Evolutionary conservation across 441 rosid genomes (phyloP).

Genomic region (Populus hybrid): DNA sequence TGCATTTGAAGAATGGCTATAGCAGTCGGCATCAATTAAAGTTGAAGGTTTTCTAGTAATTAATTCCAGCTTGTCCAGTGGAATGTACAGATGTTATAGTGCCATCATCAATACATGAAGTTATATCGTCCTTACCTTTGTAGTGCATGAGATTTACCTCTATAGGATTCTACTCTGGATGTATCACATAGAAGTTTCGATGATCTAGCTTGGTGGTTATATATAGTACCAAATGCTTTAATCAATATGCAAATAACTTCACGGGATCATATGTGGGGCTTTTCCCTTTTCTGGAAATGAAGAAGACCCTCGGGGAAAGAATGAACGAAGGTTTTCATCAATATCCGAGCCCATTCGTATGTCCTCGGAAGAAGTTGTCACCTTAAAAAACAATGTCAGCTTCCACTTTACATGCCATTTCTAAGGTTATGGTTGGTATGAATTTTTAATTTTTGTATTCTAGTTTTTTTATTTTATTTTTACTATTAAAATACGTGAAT

Average conservation of each 20-base stretch:
- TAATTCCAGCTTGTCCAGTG: conserved; percentile 27
- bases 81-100: conserved; percentile 56
- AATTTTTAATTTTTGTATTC: too few relatives aligned
- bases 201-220: neutral
- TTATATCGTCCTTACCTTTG: conserved; percentile 12
- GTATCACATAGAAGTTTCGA: neutral
- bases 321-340: neutral
- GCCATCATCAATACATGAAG: conserved; percentile 34
- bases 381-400: neutral
- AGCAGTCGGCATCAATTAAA: conserved; percentile 10
- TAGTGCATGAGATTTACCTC: neutral
- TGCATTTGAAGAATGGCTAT: neutral
- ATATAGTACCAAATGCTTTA: neutral
- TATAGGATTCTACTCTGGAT: neutral
- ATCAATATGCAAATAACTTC: neutral
- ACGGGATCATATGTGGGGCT: neutral
- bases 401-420: too few relatives aligned
- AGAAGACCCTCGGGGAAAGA: neutral
- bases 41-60: conserved; percentile 28
- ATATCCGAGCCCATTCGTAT: neutral
- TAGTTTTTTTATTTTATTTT: too few relatives aligned
- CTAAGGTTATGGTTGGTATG: too few relatives aligned
- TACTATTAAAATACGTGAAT: too few relatives aligned
- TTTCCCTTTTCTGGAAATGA: neutral
- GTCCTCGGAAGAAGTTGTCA: neutral